Evolutionary conservation across 2,329 filamentous ascomycete species (phyloP), one percentile per base, ranked within the genome.

Genomic region (Chaetomium sp.): DNA sequence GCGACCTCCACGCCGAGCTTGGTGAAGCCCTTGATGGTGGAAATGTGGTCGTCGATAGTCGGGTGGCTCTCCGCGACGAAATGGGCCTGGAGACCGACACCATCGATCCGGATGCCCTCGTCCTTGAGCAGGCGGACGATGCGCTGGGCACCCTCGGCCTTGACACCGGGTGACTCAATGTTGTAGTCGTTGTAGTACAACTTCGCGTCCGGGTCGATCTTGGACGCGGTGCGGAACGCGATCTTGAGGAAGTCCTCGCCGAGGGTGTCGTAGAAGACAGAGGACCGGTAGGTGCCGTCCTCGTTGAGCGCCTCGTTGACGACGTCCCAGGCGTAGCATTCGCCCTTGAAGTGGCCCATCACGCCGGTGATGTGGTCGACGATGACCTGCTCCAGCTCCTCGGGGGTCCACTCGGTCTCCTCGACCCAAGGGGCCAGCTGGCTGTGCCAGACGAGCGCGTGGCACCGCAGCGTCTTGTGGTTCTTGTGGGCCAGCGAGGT

Each of bases 141-240:
- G 14, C 72, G 64, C 19, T 72, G 62, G 0, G 74, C 72, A 1
- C 68, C 71, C 27, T 72, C 70, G 12, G 72, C 72, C 68, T 81
- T 81, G 49, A 70, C 64, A 9, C 71, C 68, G 36, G 61, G 59
- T 6, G 34, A 59, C 67, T 86, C 83, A 59, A 84, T 78, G 68
- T 74, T 78, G 69, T 82, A 84, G 65, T 83, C 80, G 67, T 84
- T 84, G 70, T 80, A 81, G 66, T 82, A 84, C 1, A 84, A 70
- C 67, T 79, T 82, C 10, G 77, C 78, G 0, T 67, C 62, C 0
- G 76, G 76, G 53, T 77, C 75, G 1, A 75, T 74, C 41, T 73
- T 71, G 12, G 75, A 71, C 2, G 78, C 76, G 6, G 76, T 74
- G 6, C 68, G 61, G 68, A 83, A 82, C 2, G 79, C 79, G n/a